Evolutionary conservation across 306 rosid species (phyloP).

Genomic region (Inga laurina): DNA sequence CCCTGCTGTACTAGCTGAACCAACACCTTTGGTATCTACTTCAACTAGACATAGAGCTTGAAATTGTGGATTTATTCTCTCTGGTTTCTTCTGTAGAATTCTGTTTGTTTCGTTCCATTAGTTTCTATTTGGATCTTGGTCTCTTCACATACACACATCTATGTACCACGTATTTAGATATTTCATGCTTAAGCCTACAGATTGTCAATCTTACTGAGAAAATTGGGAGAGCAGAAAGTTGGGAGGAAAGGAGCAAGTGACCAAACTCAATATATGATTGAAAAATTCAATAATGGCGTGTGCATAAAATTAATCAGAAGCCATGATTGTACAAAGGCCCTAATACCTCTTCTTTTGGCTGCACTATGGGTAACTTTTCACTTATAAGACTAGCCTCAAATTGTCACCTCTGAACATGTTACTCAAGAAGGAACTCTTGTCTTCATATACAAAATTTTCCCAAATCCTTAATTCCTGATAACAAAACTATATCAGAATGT

Average conservation of each 20-base stretch:
- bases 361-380: background rate
- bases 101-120: background rate
- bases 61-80: background rate
- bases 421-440: too few species aligned
- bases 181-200: background rate
- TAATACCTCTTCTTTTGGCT: background rate
- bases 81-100: background rate
- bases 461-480: too few species aligned
- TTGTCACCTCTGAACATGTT: too few species aligned
- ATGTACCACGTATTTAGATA: background rate
- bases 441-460: too few species aligned
- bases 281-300: background rate
- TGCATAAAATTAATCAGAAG: background rate
- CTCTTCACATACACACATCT: background rate
- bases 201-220: background rate
- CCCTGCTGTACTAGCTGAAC: conserved; percentile 35
- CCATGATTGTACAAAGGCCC: background rate
- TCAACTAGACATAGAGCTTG: background rate
- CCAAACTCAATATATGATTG: background rate
- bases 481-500: too few species aligned
- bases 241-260: background rate
- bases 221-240: background rate
- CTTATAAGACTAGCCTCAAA: too few species aligned
- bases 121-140: conserved; percentile 1
- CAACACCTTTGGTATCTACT: conserved; percentile 49